A percentile compares a stretch with the other conserved stretches of the same genome.
Conservation (phyloP, 2,329 filamentous ascomycete species). For the Ascochyta koolunga region DNA sequence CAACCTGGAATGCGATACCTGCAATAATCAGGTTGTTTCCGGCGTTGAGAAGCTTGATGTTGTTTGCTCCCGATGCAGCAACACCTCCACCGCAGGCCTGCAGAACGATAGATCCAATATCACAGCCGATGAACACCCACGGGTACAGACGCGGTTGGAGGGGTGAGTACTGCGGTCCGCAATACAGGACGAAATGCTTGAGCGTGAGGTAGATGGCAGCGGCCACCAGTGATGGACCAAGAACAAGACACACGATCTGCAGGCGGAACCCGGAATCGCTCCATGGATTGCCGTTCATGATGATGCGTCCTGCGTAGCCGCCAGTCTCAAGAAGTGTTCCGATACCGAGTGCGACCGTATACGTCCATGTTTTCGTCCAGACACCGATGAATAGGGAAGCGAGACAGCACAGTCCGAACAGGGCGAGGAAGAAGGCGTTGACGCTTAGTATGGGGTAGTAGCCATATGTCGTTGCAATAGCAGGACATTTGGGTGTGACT, state of each 20-base stretch:
- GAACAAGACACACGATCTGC: slow-evolving; percentile 52
- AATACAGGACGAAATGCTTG: slow-evolving; percentile 54
- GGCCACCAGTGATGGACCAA: slow-evolving; percentile 53
- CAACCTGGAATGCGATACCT: slow-evolving; percentile 62
- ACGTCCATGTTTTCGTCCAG: slow-evolving; percentile 49
- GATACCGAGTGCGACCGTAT: slow-evolving; percentile 49
- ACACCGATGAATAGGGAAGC: slow-evolving; percentile 26
- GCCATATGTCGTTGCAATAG: slow-evolving; percentile 48
- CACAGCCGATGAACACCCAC: slow-evolving; percentile 63
- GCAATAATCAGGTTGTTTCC: slow-evolving; percentile 63
- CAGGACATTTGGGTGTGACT: slow-evolving; percentile 36
- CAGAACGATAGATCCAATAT: slow-evolving; percentile 60
- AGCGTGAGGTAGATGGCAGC: slow-evolving; percentile 56
- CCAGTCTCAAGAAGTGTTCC: slow-evolving; percentile 52
- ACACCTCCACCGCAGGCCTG: slow-evolving; percentile 63
- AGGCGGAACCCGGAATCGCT: slow-evolving; percentile 50
- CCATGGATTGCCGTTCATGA: slow-evolving; percentile 53
- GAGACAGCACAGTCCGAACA: slow-evolving; percentile 30
- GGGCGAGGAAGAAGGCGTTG: slow-evolving; percentile 47
- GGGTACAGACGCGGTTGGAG: slow-evolving; percentile 55
- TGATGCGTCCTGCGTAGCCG: slow-evolving; percentile 52
- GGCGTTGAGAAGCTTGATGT: slow-evolving; percentile 42
- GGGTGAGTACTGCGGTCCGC: slow-evolving; percentile 50
- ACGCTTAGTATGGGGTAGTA: slow-evolving; percentile 48
- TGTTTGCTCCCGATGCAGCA: slow-evolving; percentile 50